Conservation (phyloP, 140 eudicot genomes). For the Senecio squalidus region DNA sequence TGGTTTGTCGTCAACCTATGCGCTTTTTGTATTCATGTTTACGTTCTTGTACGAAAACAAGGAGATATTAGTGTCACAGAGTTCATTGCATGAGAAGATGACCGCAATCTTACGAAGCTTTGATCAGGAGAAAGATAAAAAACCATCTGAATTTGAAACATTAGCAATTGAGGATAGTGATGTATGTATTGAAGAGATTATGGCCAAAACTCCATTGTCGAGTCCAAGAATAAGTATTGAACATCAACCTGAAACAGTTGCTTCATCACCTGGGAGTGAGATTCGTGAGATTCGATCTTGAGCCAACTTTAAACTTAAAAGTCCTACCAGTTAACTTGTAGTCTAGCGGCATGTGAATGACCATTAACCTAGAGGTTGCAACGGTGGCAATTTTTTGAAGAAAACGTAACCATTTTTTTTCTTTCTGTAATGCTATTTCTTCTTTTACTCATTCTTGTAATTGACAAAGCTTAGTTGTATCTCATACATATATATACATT, state of each 20-base stretch:
- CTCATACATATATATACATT: too few relatives aligned
- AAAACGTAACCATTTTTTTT: too few relatives aligned
- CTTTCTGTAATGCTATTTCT: too few relatives aligned
- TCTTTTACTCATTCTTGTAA: too few relatives aligned
- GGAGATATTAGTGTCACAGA: conserved; percentile 13
- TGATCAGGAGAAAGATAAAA: background rate
- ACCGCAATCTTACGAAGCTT: conserved; percentile 1
- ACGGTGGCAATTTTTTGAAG: too few relatives aligned
- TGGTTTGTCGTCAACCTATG: conserved; percentile 10
- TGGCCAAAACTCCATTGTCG: background rate
- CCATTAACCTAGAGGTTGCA: too few relatives aligned
- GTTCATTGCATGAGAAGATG: conserved; percentile 1
- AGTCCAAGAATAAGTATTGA: background rate
- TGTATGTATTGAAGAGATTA: background rate
- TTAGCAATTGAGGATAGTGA: background rate
- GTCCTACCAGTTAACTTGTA: too few relatives aligned
- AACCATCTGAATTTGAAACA: background rate
- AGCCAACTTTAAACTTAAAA: background rate
- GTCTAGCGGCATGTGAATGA: too few relatives aligned
- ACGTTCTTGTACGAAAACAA: conserved; percentile 16
- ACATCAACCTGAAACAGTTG: conserved; percentile 3
- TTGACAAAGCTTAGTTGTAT: too few relatives aligned
- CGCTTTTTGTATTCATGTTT: conserved; percentile 9
- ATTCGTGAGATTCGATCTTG: background rate
- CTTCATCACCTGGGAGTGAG: background rate